A percentile compares a stretch with the other conserved stretches of the same genome.
Conservation (phyloP, 768 basidiomycete genomes). For the Naganishia friedmannii region DNA sequence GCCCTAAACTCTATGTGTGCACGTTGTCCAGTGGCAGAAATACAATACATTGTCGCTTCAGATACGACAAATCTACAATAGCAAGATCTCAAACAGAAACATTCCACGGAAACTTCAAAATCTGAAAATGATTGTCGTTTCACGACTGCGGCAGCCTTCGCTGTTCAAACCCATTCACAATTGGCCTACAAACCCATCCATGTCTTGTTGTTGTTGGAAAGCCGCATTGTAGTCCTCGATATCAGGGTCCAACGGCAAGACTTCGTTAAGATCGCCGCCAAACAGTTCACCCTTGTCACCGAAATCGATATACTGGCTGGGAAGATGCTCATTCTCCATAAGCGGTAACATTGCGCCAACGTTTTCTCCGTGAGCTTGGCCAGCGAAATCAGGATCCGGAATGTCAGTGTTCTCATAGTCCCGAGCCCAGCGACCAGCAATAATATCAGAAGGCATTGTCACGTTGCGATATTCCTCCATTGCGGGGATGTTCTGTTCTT, state of each 20-base stretch:
- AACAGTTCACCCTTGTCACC: slow-evolving; percentile 31
- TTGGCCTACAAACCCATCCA: slow-evolving; percentile 21
- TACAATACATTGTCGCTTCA: slow-evolving; percentile 2
- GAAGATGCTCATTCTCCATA: slow-evolving; percentile 23
- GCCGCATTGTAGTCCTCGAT: slow-evolving; percentile 31
- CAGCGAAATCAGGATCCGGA: background rate
- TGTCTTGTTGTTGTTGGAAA: slow-evolving; percentile 29
- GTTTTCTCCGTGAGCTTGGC: background rate
- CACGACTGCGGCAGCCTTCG: background rate
- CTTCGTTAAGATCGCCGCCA: slow-evolving; percentile 21
- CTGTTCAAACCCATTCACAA: background rate
- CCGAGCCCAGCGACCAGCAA: slow-evolving; percentile 27
- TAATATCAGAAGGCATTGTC: slow-evolving; percentile 25
- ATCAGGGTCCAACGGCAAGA: slow-evolving; percentile 27
- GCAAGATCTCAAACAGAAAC: background rate
- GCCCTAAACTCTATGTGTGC: background rate
- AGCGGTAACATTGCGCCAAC: slow-evolving; percentile 1
- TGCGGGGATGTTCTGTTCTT: background rate
- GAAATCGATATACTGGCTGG: slow-evolving; percentile 30
- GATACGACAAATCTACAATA: background rate
- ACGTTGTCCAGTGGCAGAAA: background rate
- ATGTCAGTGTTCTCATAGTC: slow-evolving; percentile 1
- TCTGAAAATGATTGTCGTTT: background rate
- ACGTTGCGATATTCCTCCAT: slow-evolving; percentile 20
- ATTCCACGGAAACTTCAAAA: background rate